Conservation (phyloP, 768 basidiomycete species). For the Lentinula detonsa region DNA sequence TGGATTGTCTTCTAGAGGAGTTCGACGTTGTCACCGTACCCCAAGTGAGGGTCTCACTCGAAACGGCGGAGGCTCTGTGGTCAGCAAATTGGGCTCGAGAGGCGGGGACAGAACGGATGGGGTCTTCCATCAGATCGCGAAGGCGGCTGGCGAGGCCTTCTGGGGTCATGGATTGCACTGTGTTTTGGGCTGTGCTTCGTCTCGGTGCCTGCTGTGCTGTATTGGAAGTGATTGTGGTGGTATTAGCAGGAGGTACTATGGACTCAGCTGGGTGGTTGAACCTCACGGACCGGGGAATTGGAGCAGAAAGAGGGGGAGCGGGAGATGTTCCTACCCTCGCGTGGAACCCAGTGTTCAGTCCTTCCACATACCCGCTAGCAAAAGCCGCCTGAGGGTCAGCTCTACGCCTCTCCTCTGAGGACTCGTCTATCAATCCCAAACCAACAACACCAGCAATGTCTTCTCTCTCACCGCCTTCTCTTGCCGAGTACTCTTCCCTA, state of each 20-base stretch:
- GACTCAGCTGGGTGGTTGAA: not conserved
- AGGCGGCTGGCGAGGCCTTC: not conserved
- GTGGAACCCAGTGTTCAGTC: not conserved
- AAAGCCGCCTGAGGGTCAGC: not conserved
- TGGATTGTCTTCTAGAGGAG: not conserved
- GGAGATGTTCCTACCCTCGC: not conserved
- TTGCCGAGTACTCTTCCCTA: not conserved
- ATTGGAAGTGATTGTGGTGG: not conserved
- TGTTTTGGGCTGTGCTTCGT: not conserved
- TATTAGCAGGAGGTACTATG: not conserved
- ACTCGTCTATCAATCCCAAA: slow-evolving; percentile 6
- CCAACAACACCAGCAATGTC: slow-evolving; percentile 1
- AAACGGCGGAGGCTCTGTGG: not conserved
- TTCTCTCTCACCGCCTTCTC: not conserved
- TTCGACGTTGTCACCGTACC: not conserved
- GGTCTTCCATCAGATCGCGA: slow-evolving; percentile 5
- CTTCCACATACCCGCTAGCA: not conserved
- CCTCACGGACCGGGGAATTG: not conserved
- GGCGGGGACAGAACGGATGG: not conserved
- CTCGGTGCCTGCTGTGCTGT: not conserved
- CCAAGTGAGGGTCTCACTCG: not conserved
- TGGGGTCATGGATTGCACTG: not conserved
- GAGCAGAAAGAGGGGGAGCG: not conserved
- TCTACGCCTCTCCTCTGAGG: not conserved
- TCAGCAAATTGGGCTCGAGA: not conserved